A percentile compares a stretch with the other conserved stretches of the same genome.
Conservation (phyloP, 768 basidiomycete genomes). For the Lyophyllum atratum region DNA sequence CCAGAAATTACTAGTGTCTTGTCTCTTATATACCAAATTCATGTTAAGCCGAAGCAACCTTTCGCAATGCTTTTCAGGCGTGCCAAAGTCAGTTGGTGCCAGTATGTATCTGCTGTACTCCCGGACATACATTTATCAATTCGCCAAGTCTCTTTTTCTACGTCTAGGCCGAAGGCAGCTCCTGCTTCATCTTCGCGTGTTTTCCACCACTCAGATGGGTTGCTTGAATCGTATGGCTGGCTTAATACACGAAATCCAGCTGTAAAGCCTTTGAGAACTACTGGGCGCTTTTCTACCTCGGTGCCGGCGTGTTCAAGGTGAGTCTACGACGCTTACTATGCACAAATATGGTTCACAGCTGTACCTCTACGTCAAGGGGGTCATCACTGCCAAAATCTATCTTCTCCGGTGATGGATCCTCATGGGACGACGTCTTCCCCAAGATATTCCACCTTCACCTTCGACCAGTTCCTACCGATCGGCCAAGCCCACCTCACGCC, state of each 20-base stretch:
- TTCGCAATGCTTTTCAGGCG: constrained; percentile 3
- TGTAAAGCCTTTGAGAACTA: not conserved
- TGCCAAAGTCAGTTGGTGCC: not conserved
- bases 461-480: not conserved
- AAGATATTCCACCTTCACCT: constrained; percentile 36
- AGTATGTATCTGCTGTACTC: constrained; percentile 2
- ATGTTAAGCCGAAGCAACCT: constrained; percentile 19
- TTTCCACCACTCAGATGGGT: not conserved
- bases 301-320: not conserved
- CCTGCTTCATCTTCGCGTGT: not conserved
- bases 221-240: not conserved
- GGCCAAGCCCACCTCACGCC: not conserved
- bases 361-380: not conserved
- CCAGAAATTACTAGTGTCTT: not conserved
- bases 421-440: constrained; percentile 60
- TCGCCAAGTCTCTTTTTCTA: not conserved
- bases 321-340: not conserved
- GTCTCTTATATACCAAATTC: not conserved
- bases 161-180: not conserved
- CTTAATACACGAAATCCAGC: not conserved
- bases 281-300: not conserved
- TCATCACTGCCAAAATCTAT: constrained; percentile 25
- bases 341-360: not conserved
- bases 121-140: not conserved
- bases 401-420: constrained; percentile 34